A percentile compares a stretch with the other conserved stretches of the same genome.
These are phyloP conservation scores for Chaetomiaceae sp. DNA, from an alignment of 2,329 filamentous ascomycete species.

Conservation along the genomic window DNA sequence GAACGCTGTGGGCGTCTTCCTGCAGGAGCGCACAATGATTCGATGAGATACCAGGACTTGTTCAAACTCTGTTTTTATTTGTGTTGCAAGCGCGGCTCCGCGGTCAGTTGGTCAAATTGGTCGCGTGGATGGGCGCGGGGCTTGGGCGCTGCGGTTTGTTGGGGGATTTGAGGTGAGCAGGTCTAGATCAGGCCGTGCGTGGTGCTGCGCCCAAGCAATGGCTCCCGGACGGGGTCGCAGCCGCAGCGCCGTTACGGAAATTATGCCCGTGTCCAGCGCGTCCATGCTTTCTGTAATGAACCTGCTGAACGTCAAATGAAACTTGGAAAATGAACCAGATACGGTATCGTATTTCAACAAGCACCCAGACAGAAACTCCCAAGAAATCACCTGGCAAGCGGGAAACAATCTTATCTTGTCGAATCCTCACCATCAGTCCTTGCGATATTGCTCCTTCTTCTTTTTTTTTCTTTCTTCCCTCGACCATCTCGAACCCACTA, in stretches of 20 bases:
- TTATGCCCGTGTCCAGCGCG: no score
- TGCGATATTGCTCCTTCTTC: no score
- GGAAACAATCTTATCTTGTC: no score
- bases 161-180: neutral
- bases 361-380: no score
- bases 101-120: constrained; percentile 11
- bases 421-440: no score
- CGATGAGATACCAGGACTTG: neutral
- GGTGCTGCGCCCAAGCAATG: constrained; percentile 6
- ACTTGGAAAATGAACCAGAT: neutral
- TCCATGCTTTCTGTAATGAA: no score
- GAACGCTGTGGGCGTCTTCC: neutral
- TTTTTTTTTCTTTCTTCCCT: no score
- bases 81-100: neutral
- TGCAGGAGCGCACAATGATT: neutral
- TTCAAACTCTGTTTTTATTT: neutral
- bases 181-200: constrained; percentile 2
- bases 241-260: neutral
- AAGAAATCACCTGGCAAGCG: no score
- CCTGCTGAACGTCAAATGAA: no score
- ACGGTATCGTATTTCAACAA: neutral
- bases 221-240: neutral
- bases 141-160: constrained; percentile 5
- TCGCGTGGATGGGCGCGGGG: constrained; percentile 25
- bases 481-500: no score